Conservation (phyloP, 768 basidiomycete species). For the Rhizopogon rudus region DNA sequence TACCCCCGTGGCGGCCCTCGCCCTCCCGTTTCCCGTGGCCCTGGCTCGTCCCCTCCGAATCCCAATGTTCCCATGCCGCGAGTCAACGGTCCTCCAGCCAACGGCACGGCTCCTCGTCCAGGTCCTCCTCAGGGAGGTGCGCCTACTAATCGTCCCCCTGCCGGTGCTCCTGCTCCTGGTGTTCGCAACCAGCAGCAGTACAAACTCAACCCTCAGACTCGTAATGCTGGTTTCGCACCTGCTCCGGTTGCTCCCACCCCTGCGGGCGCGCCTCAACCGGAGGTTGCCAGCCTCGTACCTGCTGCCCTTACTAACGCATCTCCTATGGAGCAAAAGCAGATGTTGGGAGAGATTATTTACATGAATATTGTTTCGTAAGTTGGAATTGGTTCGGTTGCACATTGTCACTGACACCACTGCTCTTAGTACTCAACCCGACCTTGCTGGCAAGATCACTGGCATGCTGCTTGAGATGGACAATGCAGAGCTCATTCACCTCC, state of each 20-base stretch:
- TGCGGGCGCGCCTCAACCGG: conserved; percentile 40
- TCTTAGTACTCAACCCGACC: conserved; percentile 74
- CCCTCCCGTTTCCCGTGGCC: conserved; percentile 60
- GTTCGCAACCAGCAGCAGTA: conserved; percentile 29
- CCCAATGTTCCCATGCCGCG: conserved; percentile 61
- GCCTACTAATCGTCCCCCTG: conserved; percentile 40
- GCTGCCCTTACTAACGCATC: conserved; percentile 54
- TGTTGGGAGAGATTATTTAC: conserved; percentile 96
- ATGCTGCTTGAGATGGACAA: conserved; percentile 99
- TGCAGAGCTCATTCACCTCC: conserved; percentile 81
- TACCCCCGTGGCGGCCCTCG: conserved; percentile 60
- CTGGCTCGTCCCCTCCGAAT: conserved; percentile 66
- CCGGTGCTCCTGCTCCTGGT: conserved; percentile 42
- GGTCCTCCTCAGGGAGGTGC: conserved; percentile 31
- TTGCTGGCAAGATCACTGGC: conserved; percentile 98
- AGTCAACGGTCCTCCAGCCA: conserved; percentile 53
- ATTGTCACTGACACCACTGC: conserved; percentile 9
- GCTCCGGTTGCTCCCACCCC: conserved; percentile 27
- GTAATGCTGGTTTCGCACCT: conserved; percentile 23
- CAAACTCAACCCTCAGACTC: conserved; percentile 31
- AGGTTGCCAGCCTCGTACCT: conserved; percentile 55
- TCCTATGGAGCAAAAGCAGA: conserved; percentile 94
- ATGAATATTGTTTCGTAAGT: conserved; percentile 80
- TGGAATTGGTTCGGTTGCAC: conserved; percentile 4
- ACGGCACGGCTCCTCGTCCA: conserved; percentile 48